phyloP scores from a whole-genome alignment of 345 rosid genomes.

The Rhizophora mangle region DNA sequence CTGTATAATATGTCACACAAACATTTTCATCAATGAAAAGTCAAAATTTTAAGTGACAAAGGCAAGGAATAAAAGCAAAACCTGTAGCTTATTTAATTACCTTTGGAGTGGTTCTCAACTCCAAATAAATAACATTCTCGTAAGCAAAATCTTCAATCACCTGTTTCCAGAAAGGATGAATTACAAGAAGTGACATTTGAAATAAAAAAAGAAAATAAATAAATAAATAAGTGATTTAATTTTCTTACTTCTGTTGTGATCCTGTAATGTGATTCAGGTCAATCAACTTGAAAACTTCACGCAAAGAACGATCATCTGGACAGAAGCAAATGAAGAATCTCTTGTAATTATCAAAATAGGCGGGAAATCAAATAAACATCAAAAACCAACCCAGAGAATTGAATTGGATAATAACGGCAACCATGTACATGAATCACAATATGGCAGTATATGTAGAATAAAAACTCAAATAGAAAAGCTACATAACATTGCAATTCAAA shows the following conservation, averaged over 20 bases:
- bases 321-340: background rate
- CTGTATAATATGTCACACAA: slow-evolving; percentile 39
- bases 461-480: background rate
- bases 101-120: slow-evolving; percentile 94
- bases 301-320: slow-evolving; percentile 64
- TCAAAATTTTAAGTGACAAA: background rate
- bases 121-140: slow-evolving; percentile 83
- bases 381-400: background rate
- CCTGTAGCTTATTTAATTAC: slow-evolving; percentile 28
- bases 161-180: slow-evolving; percentile 26
- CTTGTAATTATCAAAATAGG: background rate
- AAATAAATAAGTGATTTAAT: background rate
- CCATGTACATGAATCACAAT: background rate
- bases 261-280: slow-evolving; percentile 85
- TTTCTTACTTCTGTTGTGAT: slow-evolving; percentile 71
- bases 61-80: background rate
- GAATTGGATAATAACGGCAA: background rate
- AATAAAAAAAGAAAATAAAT: too few species aligned
- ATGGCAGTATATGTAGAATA: background rate
- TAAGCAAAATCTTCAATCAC: slow-evolving; percentile 92
- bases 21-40: slow-evolving; percentile 9
- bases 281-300: slow-evolving; percentile 81
- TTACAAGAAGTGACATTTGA: background rate
- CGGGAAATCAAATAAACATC: background rate
- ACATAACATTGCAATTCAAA: background rate